phyloP scores from a whole-genome alignment of 2,329 filamentous ascomycete genomes.

The Onygena corvina region DNA sequence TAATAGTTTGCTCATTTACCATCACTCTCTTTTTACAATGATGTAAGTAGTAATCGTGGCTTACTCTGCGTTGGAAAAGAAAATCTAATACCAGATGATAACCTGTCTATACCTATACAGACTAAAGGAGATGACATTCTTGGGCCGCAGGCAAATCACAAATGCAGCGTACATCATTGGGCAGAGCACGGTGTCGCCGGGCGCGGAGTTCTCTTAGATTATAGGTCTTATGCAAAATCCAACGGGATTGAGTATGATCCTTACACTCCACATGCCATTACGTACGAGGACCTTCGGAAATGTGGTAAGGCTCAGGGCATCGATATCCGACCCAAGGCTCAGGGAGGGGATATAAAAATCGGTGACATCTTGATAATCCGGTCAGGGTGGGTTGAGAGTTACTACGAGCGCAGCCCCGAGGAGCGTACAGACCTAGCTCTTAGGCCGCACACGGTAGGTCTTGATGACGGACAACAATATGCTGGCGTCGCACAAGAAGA shows the following conservation, averaged over 20 bases:
- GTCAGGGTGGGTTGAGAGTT: conserved; percentile 49
- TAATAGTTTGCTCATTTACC: conserved; percentile 29
- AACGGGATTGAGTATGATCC: conserved; percentile 42
- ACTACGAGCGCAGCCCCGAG: conserved; percentile 36
- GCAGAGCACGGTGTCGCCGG: conserved; percentile 32
- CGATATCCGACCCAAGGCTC: conserved; percentile 45
- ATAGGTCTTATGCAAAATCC: conserved; percentile 37
- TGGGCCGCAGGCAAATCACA: conserved; percentile 25
- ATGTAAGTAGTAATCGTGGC: conserved; percentile 17
- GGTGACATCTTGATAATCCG: conserved; percentile 58
- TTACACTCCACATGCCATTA: conserved; percentile 44
- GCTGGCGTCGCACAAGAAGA: conserved; percentile 43
- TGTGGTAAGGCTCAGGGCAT: conserved; percentile 50
- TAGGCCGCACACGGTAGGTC: conserved; percentile 19
- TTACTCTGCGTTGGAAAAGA: too few species aligned
- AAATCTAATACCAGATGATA: background rate
- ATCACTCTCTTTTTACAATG: conserved; percentile 32
- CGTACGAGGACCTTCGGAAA: conserved; percentile 43
- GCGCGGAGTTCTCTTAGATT: conserved; percentile 34
- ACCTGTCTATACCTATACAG: conserved; percentile 13
- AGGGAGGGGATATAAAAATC: conserved; percentile 44
- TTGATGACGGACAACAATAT: conserved; percentile 34
- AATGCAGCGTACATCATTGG: conserved; percentile 36
- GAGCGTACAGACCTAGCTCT: conserved; percentile 25
- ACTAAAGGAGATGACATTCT: conserved; percentile 27